Percentiles rank a stretch among this genome's conserved stretches.
phyloP scores from a whole-genome alignment of 257 asterid genomes.

The Rauvolfia tetraphylla region DNA sequence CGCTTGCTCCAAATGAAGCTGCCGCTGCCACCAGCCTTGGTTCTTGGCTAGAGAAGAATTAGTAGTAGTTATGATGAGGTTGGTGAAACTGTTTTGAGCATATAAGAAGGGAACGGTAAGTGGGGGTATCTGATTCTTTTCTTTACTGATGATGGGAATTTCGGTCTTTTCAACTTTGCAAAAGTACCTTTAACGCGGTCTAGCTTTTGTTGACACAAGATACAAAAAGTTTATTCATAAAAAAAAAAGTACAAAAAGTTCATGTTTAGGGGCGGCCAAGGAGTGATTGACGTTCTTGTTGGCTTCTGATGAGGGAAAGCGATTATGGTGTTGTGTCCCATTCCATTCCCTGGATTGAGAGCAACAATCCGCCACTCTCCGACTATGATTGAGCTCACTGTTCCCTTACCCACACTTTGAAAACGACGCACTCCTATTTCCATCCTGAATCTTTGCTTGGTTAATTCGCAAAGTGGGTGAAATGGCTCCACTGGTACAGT shows the following conservation, averaged over 20 bases:
- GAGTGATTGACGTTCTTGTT: neutral
- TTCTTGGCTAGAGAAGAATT: neutral
- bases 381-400: too few relatives aligned
- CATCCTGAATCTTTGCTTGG: neutral
- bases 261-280: neutral
- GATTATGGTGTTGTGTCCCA: neutral
- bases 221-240: too few relatives aligned
- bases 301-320: neutral
- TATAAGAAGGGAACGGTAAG: conserved; percentile 24
- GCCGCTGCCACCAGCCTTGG: neutral
- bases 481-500: too few relatives aligned
- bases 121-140: conserved; percentile 46
- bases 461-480: too few relatives aligned
- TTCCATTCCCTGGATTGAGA: neutral
- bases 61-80: conserved; percentile 15
- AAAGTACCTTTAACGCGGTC: conserved; percentile 42
- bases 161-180: conserved; percentile 27
- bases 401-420: too few relatives aligned
- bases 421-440: neutral
- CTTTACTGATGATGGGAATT: conserved; percentile 25
- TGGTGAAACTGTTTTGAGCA: neutral
- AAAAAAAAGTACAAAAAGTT: neutral
- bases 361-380: neutral
- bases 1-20: neutral
- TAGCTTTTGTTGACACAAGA: neutral